Percentiles rank a stretch among this genome's conserved stretches.
phyloP scores from a whole-genome alignment of 768 basidiomycete genomes.

The Tylopilus intermedius region DNA sequence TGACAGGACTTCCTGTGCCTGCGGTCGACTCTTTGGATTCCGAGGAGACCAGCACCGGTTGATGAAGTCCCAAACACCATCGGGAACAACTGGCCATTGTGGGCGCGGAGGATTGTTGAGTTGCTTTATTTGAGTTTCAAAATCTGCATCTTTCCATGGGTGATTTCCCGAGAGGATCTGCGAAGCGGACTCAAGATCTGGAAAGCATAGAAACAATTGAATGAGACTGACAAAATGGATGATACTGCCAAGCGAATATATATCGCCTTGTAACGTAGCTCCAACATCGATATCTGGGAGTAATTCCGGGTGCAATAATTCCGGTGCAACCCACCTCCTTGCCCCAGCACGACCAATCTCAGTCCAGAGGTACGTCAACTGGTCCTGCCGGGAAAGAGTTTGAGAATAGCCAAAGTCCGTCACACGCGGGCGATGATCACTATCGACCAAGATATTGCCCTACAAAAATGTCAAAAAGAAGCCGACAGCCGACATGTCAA shows the following conservation, averaged over 20 bases:
- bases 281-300: not conserved
- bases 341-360: not conserved
- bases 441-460: slow-evolving; percentile 5
- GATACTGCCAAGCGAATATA: slow-evolving; percentile 6
- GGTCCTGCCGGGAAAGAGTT: not conserved
- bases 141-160: not conserved
- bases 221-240: slow-evolving; percentile 4
- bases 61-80: slow-evolving; percentile 1
- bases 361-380: not conserved
- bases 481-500: not conserved
- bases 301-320: not conserved
- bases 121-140: not conserved
- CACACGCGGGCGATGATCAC: not conserved
- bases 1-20: not conserved
- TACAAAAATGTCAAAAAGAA: not conserved
- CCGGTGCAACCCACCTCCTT: not conserved
- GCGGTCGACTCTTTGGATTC: not conserved
- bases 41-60: slow-evolving; percentile 5
- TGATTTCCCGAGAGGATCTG: slow-evolving; percentile 1
- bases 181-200: not conserved
- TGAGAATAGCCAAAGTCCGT: slow-evolving; percentile 7
- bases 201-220: not conserved
- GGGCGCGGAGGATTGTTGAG: not conserved
- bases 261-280: not conserved
- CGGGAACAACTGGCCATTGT: slow-evolving; percentile 1